Base-by-base conservation (phyloP, 345 rosid species). In the Toxicodendron radicans region DNA sequence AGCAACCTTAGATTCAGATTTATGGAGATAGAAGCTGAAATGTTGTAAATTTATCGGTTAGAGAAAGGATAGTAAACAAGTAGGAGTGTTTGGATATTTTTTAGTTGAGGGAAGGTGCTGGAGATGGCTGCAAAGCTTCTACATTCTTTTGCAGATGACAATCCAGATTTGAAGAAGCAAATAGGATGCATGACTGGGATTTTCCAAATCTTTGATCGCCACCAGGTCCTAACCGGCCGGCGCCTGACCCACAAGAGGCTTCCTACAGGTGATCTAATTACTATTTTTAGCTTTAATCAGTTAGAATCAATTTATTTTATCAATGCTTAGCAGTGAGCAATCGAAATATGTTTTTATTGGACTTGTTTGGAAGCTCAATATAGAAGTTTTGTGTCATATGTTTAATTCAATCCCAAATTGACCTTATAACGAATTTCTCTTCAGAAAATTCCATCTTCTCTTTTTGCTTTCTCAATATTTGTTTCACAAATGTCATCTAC, bases 171-270 rank as follows among this genome's bases (percentile, higher is more conserved):
- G 82, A 90, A 90, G 86, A 95, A 89, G 87, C 94, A 95, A 84
- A 91, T 92, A 12, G 99, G 99, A 49, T 95, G 99, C 84, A 95
- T 95, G 98, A 91, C 87, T 46, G 98, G 97, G 71, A 83, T 92
- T 77, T 87, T 95, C 78, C 97, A 95, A 81, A 76, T 95, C 79
- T 92, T 95, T 74, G 97, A 92, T 83, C 92, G 95, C 56, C 89
- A 86, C 60, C 91, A 84, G 38, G 73, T 83, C 78, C 72, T 91
- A 20, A 75, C 86, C 9, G 77, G 88, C 14, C 83, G 90, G 79
- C 87, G 91, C 67, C 64, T 64, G 58, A 79, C 65, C 80, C 85
- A 83, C 45, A 83, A 81, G 82, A 88, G 83, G 80, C 90, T 90
- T 83, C 89, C 91, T 83, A 82, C 91, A 79, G 95, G 97, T 87